A percentile compares a stretch with the other conserved stretches of the same genome.
These are phyloP conservation scores for Brettanomyces custersianus DNA, from an alignment of 805 yeast genomes.

Conservation along the genomic window DNA sequence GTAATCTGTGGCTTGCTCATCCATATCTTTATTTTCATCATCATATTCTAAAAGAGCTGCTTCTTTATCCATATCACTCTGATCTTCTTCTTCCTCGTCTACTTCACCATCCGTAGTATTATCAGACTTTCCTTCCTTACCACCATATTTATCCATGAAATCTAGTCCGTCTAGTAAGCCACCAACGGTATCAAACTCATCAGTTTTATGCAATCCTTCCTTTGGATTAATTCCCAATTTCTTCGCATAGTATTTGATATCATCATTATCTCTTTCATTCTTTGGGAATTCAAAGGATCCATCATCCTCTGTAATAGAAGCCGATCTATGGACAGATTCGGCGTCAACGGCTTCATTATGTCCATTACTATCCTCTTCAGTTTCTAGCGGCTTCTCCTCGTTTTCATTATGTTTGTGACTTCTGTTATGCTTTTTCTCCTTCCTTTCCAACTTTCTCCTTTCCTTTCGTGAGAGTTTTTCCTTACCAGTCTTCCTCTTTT, in stretches of 20 bases:
- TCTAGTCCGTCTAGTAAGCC: slow-evolving; percentile 73
- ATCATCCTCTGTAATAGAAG: no score
- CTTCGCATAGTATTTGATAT: slow-evolving; percentile 75
- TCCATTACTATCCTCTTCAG: slow-evolving; percentile 10
- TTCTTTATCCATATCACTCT: slow-evolving; percentile 1
- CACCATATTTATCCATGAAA: slow-evolving; percentile 19
- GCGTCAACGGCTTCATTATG: slow-evolving; percentile 6
- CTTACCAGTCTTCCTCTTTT: slow-evolving; percentile 19
- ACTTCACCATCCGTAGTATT: slow-evolving; percentile 9
- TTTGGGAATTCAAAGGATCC: background rate
- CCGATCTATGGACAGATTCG: slow-evolving; percentile 1
- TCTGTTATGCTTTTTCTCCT: slow-evolving; percentile 11
- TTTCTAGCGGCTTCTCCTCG: background rate
- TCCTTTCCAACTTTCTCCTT: slow-evolving; percentile 13
- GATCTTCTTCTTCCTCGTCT: slow-evolving; percentile 7
- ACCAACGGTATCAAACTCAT: slow-evolving; percentile 70
- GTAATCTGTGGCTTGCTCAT: slow-evolving; percentile 71
- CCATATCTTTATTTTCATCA: slow-evolving; percentile 40
- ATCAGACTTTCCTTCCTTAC: slow-evolving; percentile 10
- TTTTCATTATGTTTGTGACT: slow-evolving; percentile 2
- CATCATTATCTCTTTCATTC: slow-evolving; percentile 50
- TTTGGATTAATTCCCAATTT: slow-evolving; percentile 62
- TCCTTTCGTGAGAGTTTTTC: slow-evolving; percentile 7
- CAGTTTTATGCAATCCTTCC: slow-evolving; percentile 38
- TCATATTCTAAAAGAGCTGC: slow-evolving; percentile 32